Base-by-base conservation (phyloP, 2,329 filamentous ascomycete species). In the Penicillium corylophilum region DNA sequence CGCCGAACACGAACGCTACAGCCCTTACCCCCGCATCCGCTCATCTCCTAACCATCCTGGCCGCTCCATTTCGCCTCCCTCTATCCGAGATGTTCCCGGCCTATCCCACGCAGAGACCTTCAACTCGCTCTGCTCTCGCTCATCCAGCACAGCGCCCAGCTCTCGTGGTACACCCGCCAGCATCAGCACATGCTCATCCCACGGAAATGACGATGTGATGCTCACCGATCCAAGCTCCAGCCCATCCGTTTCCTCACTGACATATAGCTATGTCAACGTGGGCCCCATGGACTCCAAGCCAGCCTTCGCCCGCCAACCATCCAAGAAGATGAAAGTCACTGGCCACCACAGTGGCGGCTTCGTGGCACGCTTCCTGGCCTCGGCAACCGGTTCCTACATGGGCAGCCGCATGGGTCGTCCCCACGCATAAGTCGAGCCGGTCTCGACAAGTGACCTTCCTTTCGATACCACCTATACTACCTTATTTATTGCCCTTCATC, bases 91-190 rank as follows among this genome's bases (percentile, higher is more conserved):
- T 52, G 68, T 78, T 0, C 75, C 75, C 4, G 61, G 62, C 2
- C 65, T 78, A 3, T 73, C 74, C 1, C 71, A 72, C 23, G 69
- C 71, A 1, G 70, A 73, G 49, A 74, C 72, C 4, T 65, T 68
- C 36, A 71, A 66, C 48, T 74, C 72, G 4, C 60, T 74, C 26
- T 70, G 69, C 60, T 77, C 74, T 26, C 70, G 73, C 26, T 74
- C 74, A 1, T 77, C 74, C 20, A 77, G 74, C 44, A 48, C 72
- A 12, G 70, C 74, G 6, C 71, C 74, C 16, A 76, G 73, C 52
- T 72, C 69, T 13, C 69, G 73, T 15, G 74, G 72, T 33, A 77
- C 74, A 1, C 74, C 74, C 0, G 70, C 71, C 33, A 76, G 70
- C 48, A 64, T 75, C 41, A 72, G 70, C 58, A 71, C 71, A 2